Evolutionary conservation across 2,329 filamentous ascomycete genomes (phyloP).

Genomic region (Nigrospora osmanthi): DNA sequence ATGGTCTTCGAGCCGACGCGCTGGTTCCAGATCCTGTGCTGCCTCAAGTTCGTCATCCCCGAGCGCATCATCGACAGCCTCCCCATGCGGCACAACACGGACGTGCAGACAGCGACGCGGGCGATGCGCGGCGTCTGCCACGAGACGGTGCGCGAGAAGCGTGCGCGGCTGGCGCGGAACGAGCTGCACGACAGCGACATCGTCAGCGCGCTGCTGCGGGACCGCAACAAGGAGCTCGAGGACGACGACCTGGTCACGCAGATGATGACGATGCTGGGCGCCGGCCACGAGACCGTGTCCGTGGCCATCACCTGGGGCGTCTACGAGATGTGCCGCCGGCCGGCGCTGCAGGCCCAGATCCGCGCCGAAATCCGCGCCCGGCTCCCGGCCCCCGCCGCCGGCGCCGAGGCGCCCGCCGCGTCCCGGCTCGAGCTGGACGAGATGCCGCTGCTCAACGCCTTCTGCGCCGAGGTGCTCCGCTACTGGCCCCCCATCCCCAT

Average conservation of each 20-base stretch:
- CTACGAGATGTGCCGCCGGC: slow-evolving; percentile 8
- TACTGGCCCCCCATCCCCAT: slow-evolving; percentile 11
- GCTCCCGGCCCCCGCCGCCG: slow-evolving; percentile 6
- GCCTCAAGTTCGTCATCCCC: slow-evolving; percentile 5
- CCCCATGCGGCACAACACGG: not conserved
- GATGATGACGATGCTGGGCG: slow-evolving; percentile 8
- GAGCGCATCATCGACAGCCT: not conserved
- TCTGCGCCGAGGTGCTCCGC: slow-evolving; percentile 7
- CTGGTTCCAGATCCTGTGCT: slow-evolving; percentile 5
- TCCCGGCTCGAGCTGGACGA: slow-evolving; percentile 3
- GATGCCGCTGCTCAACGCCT: slow-evolving; percentile 9
- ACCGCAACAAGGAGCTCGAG: slow-evolving; percentile 4
- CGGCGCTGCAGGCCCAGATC: slow-evolving; percentile 5
- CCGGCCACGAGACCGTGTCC: slow-evolving; percentile 10
- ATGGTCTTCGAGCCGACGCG: slow-evolving; percentile 6
- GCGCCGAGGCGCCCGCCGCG: not conserved
- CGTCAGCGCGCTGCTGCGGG: slow-evolving; percentile 5
- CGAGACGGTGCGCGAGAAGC: slow-evolving; percentile 2
- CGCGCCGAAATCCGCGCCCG: slow-evolving; percentile 9
- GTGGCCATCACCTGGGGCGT: slow-evolving; percentile 9
- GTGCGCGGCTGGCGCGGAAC: slow-evolving; percentile 3
- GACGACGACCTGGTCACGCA: slow-evolving; percentile 10
- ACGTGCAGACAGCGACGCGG: not conserved
- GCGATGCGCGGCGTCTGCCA: slow-evolving; percentile 1
- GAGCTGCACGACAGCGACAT: slow-evolving; percentile 4